Evolutionary conservation across 257 asterid species (phyloP).

Genomic region (Buddleja alternifolia): DNA sequence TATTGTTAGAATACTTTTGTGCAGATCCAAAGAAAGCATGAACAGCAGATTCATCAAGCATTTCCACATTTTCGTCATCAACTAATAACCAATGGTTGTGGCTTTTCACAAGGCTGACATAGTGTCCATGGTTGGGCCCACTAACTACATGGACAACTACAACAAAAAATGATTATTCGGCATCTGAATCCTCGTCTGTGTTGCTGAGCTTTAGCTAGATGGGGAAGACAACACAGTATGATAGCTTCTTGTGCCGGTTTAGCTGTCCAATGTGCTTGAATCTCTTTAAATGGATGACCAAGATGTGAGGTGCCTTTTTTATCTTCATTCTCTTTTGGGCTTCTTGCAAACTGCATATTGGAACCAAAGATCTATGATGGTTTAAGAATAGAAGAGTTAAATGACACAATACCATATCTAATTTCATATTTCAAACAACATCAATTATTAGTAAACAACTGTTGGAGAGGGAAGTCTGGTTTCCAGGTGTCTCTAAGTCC

Average conservation of each 20-base stretch:
- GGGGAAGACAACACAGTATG: conserved; percentile 67
- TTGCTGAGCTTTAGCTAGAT: conserved; percentile 62
- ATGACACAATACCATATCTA: no score
- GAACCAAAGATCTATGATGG: no score
- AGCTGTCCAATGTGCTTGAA: conserved; percentile 66
- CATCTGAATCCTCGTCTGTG: conserved; percentile 66
- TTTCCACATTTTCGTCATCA: conserved; percentile 73
- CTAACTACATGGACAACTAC: conserved; percentile 68
- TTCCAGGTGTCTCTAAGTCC: no score
- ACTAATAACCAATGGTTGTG: conserved; percentile 72
- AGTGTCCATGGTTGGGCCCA: conserved; percentile 75
- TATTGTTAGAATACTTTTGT: conserved; percentile 70
- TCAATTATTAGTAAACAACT: no score
- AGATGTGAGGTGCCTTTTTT: conserved; percentile 59
- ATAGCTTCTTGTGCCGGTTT: conserved; percentile 58
- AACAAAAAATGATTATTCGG: conserved; percentile 58
- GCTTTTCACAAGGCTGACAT: conserved; percentile 75
- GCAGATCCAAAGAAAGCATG: conserved; percentile 70
- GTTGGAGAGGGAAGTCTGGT: no score
- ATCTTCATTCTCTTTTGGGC: conserved; percentile 78
- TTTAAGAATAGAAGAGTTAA: no score
- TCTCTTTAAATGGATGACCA: conserved; percentile 68
- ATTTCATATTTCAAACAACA: no score
- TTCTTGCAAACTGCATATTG: conserved; percentile 62
- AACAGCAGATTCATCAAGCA: conserved; percentile 69